Base-by-base conservation (phyloP, 768 basidiomycete genomes). In the Lactarius hatsudake region DNA sequence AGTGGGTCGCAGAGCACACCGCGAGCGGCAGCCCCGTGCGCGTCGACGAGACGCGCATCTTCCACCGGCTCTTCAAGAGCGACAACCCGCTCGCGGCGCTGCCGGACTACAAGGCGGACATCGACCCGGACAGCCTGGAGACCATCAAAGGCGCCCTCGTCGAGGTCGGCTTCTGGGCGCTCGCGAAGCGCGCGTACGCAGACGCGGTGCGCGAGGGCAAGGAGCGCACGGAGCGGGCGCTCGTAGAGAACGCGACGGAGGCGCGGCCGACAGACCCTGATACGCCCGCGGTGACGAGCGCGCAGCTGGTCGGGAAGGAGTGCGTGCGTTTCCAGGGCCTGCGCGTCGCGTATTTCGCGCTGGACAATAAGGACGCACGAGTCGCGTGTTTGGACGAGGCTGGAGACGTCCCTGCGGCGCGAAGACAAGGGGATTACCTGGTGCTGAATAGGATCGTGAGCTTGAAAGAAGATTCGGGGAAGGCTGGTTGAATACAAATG, bases 311-410 rank as follows among this genome's bases (percentile, higher is more conserved):
- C 55, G 96, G 91, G 32, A 90, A 90, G 76, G 97, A 98, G 77
- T 93, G 90, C 74, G 84, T 98, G 63, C 85, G 97, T 45, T 98
- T 99, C 87, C 97, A 99, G 78, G 97, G 95, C 9, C 82, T 98
- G 74, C 87, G 97, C 12, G 88, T 98, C 57, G 97, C 90, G 3
- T 99, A 98, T 80, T 98, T 99, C 74, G 85, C 93, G 23, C 80
- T 98, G 32, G 97, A 99, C 30, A 70, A 64, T 76, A 90, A 88
- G 76, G 96, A 98, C 73, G 81, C 94, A 43, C 81, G 83, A 42
- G 73, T 95, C 42, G 84, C 83, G 18, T 84, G 83, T 63, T 76
- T 96, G 34, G 84, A 88, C 17, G 85, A 88, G 68, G 76, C 79
- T 6, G 82, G 78, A 1, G 79, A 78, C 1, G 77, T 73, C 20